phyloP scores from a whole-genome alignment of 345 rosid genomes.

The Leavenworthia alabamica region DNA sequence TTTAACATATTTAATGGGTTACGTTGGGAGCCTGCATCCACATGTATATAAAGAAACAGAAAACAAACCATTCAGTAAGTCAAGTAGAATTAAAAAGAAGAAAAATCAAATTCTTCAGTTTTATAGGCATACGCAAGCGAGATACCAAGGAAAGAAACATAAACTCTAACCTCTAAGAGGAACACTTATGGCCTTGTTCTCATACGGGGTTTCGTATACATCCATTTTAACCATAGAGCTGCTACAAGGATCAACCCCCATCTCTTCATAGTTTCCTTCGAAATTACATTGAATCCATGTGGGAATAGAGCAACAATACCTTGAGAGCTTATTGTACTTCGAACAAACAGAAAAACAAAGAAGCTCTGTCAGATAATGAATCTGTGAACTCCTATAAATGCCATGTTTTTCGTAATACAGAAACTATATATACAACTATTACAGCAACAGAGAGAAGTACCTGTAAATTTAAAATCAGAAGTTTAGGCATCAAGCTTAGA shows the following conservation, averaged over 20 bases:
- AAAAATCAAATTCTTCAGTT: not conserved
- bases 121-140: not conserved
- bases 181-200: slow-evolving; percentile 27
- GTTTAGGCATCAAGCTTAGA: slow-evolving; percentile 58
- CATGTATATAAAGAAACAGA: not conserved
- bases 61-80: not conserved
- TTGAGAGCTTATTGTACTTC: slow-evolving; percentile 72
- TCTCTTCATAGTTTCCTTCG: slow-evolving; percentile 55
- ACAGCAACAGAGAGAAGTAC: slow-evolving; percentile 33
- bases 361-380: slow-evolving; percentile 20
- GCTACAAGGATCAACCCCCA: slow-evolving; percentile 42
- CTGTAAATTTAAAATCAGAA: slow-evolving; percentile 73
- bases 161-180: slow-evolving; percentile 46
- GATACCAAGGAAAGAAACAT: not conserved
- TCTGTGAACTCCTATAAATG: not conserved
- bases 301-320: slow-evolving; percentile 66
- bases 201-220: slow-evolving; percentile 50
- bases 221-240: slow-evolving; percentile 84
- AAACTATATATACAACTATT: not conserved
- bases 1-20: slow-evolving; percentile 35
- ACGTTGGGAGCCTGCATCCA: slow-evolving; percentile 49
- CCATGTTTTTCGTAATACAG: not conserved
- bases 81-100: not conserved
- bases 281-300: slow-evolving; percentile 79
- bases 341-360: slow-evolving; percentile 23